These are phyloP conservation scores for Ceratocystis eucalypticola DNA, from an alignment of 2,329 filamentous ascomycete species.

Conservation along the genomic window DNA sequence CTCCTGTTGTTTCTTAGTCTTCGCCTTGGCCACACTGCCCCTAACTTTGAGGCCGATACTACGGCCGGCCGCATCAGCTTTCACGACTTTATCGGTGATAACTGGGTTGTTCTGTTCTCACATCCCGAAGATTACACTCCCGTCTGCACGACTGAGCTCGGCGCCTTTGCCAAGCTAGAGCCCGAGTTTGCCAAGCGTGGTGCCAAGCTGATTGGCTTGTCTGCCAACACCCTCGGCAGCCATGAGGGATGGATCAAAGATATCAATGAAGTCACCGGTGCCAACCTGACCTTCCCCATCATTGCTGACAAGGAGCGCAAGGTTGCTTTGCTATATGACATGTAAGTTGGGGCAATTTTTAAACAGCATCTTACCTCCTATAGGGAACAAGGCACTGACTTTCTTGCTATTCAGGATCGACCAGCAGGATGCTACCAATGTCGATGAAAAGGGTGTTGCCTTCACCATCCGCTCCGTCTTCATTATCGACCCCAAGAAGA, in stretches of 20 bases:
- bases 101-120: constrained; percentile 72
- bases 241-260: constrained; percentile 88
- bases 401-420: constrained; percentile 43
- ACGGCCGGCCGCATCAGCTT: constrained; percentile 68
- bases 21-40: constrained; percentile 53
- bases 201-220: constrained; percentile 83
- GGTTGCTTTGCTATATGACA: constrained; percentile 64
- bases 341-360: constrained; percentile 36
- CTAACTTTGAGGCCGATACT: constrained; percentile 74
- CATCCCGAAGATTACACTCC: constrained; percentile 87
- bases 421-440: constrained; percentile 68
- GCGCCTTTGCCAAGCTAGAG: constrained; percentile 80
- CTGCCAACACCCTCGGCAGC: constrained; percentile 70
- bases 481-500: constrained; percentile 88
- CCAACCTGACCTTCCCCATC: constrained; percentile 61
- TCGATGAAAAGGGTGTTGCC: constrained; percentile 68
- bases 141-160: constrained; percentile 90
- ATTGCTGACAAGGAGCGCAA: constrained; percentile 68
- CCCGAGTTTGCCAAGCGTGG: constrained; percentile 75
- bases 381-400: background rate
- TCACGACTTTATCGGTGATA: constrained; percentile 66
- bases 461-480: constrained; percentile 94
- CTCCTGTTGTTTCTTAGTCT: constrained; percentile 27
- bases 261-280: constrained; percentile 64
- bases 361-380: background rate